phyloP scores from a whole-genome alignment of 2,329 filamentous ascomycete species.

The Aspergillus sp. region DNA sequence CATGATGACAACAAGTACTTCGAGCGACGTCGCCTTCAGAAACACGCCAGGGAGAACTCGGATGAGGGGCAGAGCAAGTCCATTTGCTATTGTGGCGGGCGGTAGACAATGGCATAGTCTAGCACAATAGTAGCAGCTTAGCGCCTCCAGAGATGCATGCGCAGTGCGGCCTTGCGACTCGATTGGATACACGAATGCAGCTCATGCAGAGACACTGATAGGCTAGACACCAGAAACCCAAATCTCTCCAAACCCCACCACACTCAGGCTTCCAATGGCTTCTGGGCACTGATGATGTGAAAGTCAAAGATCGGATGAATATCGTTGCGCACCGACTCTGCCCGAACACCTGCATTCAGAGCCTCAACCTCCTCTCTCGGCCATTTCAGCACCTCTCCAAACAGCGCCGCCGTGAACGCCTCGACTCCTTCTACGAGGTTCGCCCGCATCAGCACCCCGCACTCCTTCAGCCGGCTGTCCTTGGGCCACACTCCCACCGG shows the following conservation, averaged over 20 bases:
- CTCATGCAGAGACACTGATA: neutral
- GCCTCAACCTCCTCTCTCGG: constrained; percentile 15
- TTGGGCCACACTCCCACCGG: constrained; percentile 23
- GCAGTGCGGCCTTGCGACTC: neutral
- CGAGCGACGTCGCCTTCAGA: neutral
- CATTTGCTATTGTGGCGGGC: neutral
- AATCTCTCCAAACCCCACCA: neutral
- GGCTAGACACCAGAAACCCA: neutral
- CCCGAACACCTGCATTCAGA: constrained; percentile 21
- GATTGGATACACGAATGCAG: neutral
- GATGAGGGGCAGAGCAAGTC: neutral
- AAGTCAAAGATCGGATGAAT: constrained; percentile 25
- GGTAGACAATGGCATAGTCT: neutral
- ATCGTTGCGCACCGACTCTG: constrained; percentile 16
- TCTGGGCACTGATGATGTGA: constrained; percentile 20
- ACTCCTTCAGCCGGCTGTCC: constrained; percentile 23
- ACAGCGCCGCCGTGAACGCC: constrained; percentile 22
- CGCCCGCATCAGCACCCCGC: constrained; percentile 19
- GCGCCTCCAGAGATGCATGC: neutral
- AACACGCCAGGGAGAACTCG: neutral
- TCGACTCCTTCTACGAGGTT: constrained; percentile 26
- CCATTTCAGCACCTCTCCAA: constrained; percentile 23
- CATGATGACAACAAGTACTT: neutral
- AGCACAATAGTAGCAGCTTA: neutral
- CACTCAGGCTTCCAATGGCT: constrained; percentile 3